These are phyloP conservation scores for Lactarius pseudohatsudake DNA, from an alignment of 768 basidiomycete species.

Conservation along the genomic window DNA sequence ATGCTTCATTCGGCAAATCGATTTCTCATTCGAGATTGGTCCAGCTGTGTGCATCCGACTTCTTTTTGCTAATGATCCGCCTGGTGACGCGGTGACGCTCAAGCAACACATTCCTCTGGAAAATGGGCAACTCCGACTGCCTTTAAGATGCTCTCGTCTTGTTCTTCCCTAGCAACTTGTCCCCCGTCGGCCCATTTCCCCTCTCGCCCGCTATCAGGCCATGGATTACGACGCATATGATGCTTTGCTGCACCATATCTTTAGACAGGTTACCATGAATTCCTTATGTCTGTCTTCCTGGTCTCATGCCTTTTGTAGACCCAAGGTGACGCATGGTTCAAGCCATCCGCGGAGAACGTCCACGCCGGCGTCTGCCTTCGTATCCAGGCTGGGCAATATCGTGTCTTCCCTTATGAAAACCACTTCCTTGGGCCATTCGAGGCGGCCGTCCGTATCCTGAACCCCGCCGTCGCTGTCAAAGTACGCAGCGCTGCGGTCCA, in stretches of 20 bases:
- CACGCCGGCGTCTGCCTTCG: conserved; percentile 78
- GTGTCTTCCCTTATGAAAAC: conserved; percentile 86
- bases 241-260: conserved; percentile 77
- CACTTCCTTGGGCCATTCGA: conserved; percentile 79
- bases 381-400: conserved; percentile 64
- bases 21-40: neutral
- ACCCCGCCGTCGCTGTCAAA: conserved; percentile 85
- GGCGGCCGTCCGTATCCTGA: conserved; percentile 69
- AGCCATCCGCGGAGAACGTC: conserved; percentile 78
- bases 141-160: conserved; percentile 17
- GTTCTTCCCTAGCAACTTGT: conserved; percentile 23
- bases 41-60: neutral
- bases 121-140: neutral
- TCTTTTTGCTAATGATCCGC: conserved; percentile 7
- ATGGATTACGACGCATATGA: conserved; percentile 84
- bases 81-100: neutral
- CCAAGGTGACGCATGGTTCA: conserved; percentile 83
- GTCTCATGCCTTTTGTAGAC: conserved; percentile 50
- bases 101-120: neutral
- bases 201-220: neutral
- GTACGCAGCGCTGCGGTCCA: conserved; percentile 77
- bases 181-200: conserved; percentile 14
- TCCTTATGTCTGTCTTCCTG: neutral
- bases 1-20: neutral
- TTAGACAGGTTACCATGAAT: conserved; percentile 55